These are phyloP conservation scores for Linnemannia elongata DNA, from an alignment of 192 early-diverging fungal species.

Conservation along the genomic window DNA sequence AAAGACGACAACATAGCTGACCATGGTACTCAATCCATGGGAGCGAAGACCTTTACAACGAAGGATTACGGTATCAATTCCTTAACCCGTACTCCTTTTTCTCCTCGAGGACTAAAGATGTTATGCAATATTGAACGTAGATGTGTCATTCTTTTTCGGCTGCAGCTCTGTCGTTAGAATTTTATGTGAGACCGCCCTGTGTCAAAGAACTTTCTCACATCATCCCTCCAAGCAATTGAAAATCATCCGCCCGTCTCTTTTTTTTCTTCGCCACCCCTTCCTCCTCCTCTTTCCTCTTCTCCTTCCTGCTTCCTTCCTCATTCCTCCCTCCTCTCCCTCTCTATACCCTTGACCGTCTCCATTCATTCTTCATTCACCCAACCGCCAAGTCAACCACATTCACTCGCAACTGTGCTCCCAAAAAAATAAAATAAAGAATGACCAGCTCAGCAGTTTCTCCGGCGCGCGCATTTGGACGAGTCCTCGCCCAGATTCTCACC, in stretches of 20 bases:
- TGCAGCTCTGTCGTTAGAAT: too few relatives aligned
- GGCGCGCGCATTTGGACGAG: neutral
- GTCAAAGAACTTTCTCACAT: too few relatives aligned
- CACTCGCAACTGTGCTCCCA: neutral
- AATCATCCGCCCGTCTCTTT: neutral
- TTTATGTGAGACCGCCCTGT: too few relatives aligned
- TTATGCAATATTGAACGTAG: too few relatives aligned
- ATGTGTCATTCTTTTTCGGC: too few relatives aligned
- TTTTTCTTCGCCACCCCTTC: neutral
- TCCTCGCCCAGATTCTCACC: slow-evolving; percentile 9
- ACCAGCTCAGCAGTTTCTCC: neutral
- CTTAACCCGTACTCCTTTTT: too few relatives aligned
- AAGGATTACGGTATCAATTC: too few relatives aligned
- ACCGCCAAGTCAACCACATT: neutral
- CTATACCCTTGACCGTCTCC: neutral
- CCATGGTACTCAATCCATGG: too few relatives aligned
- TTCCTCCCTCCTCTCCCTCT: neutral
- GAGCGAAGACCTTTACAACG: too few relatives aligned
- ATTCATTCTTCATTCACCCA: neutral
- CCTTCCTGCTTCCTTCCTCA: neutral
- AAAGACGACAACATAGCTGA: too few relatives aligned
- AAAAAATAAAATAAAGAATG: neutral
- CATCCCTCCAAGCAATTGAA: too few relatives aligned
- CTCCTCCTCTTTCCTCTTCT: neutral
- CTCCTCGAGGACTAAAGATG: too few relatives aligned